Conservation (phyloP, 2,329 filamentous ascomycete genomes). For the Blastomyces percursus region DNA sequence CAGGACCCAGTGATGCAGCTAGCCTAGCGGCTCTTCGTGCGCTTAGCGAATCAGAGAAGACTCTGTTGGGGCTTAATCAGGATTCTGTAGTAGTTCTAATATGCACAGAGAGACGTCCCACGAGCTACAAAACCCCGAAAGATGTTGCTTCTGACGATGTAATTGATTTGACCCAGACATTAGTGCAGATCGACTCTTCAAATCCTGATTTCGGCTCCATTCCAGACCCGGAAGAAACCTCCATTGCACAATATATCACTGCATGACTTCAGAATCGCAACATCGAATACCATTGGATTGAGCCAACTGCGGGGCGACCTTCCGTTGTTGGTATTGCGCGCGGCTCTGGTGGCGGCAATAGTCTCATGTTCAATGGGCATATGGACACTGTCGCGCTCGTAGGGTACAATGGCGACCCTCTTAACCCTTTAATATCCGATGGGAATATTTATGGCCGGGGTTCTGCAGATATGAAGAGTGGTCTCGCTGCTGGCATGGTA, state of each 20-base stretch:
- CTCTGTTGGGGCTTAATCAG: not conserved
- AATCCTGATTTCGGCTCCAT: not conserved
- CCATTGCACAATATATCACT: not conserved
- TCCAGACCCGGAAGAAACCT: not conserved
- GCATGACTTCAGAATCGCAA: not conserved
- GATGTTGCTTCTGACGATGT: not conserved
- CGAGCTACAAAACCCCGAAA: not conserved
- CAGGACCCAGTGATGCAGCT: not conserved
- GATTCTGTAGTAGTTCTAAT: not conserved
- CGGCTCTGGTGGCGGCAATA: not conserved
- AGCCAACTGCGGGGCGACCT: not conserved
- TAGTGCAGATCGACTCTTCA: not conserved
- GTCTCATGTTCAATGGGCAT: not conserved
- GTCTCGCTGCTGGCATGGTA: conserved; percentile 39
- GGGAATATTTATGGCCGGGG: conserved; percentile 35
- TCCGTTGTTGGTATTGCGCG: not conserved
- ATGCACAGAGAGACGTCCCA: not conserved
- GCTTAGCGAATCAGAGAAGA: not conserved
- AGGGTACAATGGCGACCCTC: conserved; percentile 4
- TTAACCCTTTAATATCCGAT: conserved; percentile 1
- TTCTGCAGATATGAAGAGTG: conserved; percentile 43
- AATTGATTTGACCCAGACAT: not conserved
- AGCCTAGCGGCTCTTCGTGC: not conserved
- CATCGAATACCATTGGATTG: not conserved
- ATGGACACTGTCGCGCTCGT: not conserved